Conservation (phyloP, 768 basidiomycete species). For the Chiua virens region DNA sequence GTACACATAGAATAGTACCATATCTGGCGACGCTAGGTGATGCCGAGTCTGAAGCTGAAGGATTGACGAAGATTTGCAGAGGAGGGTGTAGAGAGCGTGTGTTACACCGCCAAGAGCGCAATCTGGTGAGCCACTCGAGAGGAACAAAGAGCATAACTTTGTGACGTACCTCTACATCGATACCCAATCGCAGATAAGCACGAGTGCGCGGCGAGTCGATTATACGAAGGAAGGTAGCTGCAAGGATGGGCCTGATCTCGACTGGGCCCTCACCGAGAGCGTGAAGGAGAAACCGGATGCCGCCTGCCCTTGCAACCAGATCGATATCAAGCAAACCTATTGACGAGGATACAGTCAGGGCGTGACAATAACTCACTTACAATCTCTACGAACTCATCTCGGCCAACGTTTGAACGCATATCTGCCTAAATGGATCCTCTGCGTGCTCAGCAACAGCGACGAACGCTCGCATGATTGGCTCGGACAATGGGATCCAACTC, state of each 20-base stretch:
- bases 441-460: slow-evolving; percentile 90
- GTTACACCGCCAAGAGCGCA: slow-evolving; percentile 70
- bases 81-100: slow-evolving; percentile 2
- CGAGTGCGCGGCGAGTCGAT: slow-evolving; percentile 85
- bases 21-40: too few species aligned
- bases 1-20: too few species aligned
- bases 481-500: slow-evolving; percentile 61
- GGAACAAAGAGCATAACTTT: neutral
- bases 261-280: slow-evolving; percentile 87
- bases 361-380: slow-evolving; percentile 3
- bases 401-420: slow-evolving; percentile 82
- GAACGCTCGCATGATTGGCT: slow-evolving; percentile 82
- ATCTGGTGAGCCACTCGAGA: slow-evolving; percentile 46
- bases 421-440: slow-evolving; percentile 83
- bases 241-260: slow-evolving; percentile 77
- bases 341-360: slow-evolving; percentile 9
- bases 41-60: neutral
- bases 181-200: slow-evolving; percentile 72
- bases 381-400: slow-evolving; percentile 71
- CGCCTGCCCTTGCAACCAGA: slow-evolving; percentile 76
- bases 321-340: slow-evolving; percentile 87
- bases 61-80: neutral
- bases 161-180: slow-evolving; percentile 79
- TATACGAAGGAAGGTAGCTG: slow-evolving; percentile 77
- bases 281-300: slow-evolving; percentile 82